Conservation (phyloP, 805 yeast genomes). For the Candida vaughaniae region DNA sequence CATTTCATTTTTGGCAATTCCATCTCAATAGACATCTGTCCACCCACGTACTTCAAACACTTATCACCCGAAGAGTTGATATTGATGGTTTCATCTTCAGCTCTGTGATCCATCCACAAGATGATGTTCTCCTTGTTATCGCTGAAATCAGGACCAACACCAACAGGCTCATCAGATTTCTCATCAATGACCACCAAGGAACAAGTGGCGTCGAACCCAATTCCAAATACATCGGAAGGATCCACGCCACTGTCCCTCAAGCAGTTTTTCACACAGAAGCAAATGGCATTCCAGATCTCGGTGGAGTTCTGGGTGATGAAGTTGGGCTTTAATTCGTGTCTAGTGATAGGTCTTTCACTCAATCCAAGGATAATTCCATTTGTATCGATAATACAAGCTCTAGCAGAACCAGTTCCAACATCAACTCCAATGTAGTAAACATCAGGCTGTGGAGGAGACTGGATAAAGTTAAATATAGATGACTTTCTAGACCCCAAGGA, state of each 20-base stretch:
- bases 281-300: constrained; percentile 89
- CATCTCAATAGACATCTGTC: constrained; percentile 97
- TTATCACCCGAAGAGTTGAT: constrained; percentile 81
- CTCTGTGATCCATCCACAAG: constrained; percentile 98
- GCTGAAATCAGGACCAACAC: constrained; percentile 88
- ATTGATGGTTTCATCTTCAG: constrained; percentile 71
- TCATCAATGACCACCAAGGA: constrained; percentile 82
- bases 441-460: constrained; percentile 43
- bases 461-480: constrained; percentile 36
- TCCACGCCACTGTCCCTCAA: constrained; percentile 74
- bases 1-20: constrained; percentile 96
- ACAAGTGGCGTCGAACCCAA: constrained; percentile 97
- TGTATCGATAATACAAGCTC: constrained; percentile 88
- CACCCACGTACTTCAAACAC: constrained; percentile 90
- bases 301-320: constrained; percentile 83
- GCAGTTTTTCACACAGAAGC: constrained; percentile 76
- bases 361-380: constrained; percentile 78
- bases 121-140: constrained; percentile 78
- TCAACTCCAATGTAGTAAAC: constrained; percentile 77
- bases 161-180: constrained; percentile 64
- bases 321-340: constrained; percentile 72
- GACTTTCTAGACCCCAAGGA: constrained; percentile 38
- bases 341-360: constrained; percentile 73
- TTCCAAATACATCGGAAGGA: constrained; percentile 68
- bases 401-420: constrained; percentile 97